phyloP scores from a whole-genome alignment of 75 land plant species.

The Cupressus sempervirens region DNA sequence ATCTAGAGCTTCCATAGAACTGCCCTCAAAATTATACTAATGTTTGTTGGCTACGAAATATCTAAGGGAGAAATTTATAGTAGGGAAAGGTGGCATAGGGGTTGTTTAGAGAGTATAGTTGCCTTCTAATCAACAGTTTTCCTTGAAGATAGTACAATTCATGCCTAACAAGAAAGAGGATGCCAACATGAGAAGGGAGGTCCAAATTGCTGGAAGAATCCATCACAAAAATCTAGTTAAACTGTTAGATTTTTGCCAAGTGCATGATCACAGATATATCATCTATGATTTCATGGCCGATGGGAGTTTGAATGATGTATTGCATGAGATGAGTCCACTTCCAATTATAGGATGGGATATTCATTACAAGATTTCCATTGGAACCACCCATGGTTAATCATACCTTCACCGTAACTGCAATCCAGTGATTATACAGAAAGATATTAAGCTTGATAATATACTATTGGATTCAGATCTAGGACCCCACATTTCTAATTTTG shows the following conservation, averaged over 20 bases:
- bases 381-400: conserved; percentile 50
- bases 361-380: conserved; percentile 53
- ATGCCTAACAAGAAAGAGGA: conserved; percentile 18
- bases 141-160: conserved; percentile 50
- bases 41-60: conserved; percentile 50
- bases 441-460: no score
- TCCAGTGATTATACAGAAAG: no score
- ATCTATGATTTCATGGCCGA: no score
- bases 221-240: conserved; percentile 64
- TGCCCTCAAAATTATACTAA: conserved; percentile 32
- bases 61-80: conserved; percentile 28
- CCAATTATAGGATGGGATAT: conserved; percentile 39
- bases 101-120: conserved; percentile 52
- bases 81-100: conserved; percentile 70
- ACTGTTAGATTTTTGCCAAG: conserved; percentile 54
- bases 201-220: conserved; percentile 49
- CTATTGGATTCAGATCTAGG: not conserved
- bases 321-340: conserved; percentile 28
- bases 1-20: conserved; percentile 39
- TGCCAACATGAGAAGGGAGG: conserved; percentile 43
- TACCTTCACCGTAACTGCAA: no score
- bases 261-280: conserved; percentile 15
- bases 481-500: conserved; percentile 40
- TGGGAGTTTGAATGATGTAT: conserved; percentile 11
- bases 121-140: conserved; percentile 35